These are phyloP conservation scores for Gnomoniopsis sp. DNA, from an alignment of 2,329 filamentous ascomycete species.

Conservation along the genomic window DNA sequence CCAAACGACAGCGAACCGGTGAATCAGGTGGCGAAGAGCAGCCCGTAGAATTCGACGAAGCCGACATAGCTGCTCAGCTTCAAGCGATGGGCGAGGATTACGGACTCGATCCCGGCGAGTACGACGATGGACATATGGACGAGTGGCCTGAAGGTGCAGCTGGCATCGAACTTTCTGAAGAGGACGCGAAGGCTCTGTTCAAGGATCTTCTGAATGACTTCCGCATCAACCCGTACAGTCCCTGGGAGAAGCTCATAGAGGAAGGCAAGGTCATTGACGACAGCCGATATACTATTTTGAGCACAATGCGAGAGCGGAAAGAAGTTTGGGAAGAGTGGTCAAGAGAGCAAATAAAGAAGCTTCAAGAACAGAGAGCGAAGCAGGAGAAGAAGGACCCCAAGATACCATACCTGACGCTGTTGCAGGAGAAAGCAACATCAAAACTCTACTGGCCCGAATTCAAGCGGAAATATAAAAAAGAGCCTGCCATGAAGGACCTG, in stretches of 20 bases:
- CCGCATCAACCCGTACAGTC: slow-evolving; percentile 78
- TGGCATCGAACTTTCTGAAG: slow-evolving; percentile 66
- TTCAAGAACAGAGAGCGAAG: slow-evolving; percentile 69
- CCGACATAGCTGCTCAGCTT: slow-evolving; percentile 89
- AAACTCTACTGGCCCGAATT: slow-evolving; percentile 99
- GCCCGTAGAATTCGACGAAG: slow-evolving; percentile 82
- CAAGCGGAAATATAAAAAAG: slow-evolving; percentile 82
- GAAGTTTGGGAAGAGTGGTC: slow-evolving; percentile 86
- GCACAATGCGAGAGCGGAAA: slow-evolving; percentile 75
- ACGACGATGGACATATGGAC: slow-evolving; percentile 61
- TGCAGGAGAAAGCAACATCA: slow-evolving; percentile 77
- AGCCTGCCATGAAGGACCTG: slow-evolving; percentile 73
- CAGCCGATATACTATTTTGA: slow-evolving; percentile 77
- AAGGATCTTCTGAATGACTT: slow-evolving; percentile 82
- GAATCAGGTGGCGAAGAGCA: slow-evolving; percentile 37
- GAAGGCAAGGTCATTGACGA: slow-evolving; percentile 81
- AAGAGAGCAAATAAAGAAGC: slow-evolving; percentile 66
- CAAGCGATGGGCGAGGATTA: slow-evolving; percentile 87
- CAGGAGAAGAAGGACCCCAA: slow-evolving; percentile 79
- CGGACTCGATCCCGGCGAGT: slow-evolving; percentile 72
- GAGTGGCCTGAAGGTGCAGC: slow-evolving; percentile 70
- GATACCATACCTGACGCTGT: slow-evolving; percentile 76
- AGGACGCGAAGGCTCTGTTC: slow-evolving; percentile 76
- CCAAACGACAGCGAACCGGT: slow-evolving; percentile 47
- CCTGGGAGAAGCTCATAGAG: slow-evolving; percentile 88